These are phyloP conservation scores for Jatropha podagrica DNA, from an alignment of 441 rosid genomes.

Conservation along the genomic window DNA sequence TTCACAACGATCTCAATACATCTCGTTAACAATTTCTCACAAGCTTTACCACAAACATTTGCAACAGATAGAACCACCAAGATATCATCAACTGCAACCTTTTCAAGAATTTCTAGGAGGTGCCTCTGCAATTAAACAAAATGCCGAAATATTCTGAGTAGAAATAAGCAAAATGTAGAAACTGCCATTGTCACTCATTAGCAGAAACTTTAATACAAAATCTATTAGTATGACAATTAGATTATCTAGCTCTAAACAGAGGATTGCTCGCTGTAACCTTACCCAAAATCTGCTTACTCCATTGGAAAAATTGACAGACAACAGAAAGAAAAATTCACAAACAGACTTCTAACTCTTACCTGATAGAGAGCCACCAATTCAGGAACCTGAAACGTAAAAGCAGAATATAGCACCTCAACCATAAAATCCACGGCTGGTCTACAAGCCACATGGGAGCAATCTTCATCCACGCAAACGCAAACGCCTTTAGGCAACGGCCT, in stretches of 20 bases:
- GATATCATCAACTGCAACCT: slow-evolving; percentile 54
- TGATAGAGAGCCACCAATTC: slow-evolving; percentile 66
- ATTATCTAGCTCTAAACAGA: background rate
- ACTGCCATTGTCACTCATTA: too few relatives aligned
- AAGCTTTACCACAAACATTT: slow-evolving; percentile 47
- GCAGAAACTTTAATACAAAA: too few relatives aligned
- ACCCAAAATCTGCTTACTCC: background rate
- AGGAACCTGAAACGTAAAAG: slow-evolving; percentile 61
- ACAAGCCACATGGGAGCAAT: slow-evolving; percentile 68
- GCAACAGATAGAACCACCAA: slow-evolving; percentile 56
- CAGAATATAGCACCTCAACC: slow-evolving; percentile 68
- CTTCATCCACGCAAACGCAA: slow-evolving; percentile 65
- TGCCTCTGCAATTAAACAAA: slow-evolving; percentile 47
- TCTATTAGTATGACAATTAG: background rate
- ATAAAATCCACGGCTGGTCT: slow-evolving; percentile 66
- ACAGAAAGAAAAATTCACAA: background rate
- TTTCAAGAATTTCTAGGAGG: slow-evolving; percentile 60
- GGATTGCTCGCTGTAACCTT: background rate
- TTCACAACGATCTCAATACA: slow-evolving; percentile 53
- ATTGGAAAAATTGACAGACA: background rate
- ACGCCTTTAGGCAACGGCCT: slow-evolving; percentile 46
- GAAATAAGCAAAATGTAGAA: background rate
- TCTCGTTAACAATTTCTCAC: slow-evolving; percentile 46
- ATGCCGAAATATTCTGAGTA: slow-evolving; percentile 8
- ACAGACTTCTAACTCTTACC: slow-evolving; percentile 31